A percentile compares a stretch with the other conserved stretches of the same genome.
phyloP scores from a whole-genome alignment of 768 basidiomycete genomes.

The Russula griseocarnosa region DNA sequence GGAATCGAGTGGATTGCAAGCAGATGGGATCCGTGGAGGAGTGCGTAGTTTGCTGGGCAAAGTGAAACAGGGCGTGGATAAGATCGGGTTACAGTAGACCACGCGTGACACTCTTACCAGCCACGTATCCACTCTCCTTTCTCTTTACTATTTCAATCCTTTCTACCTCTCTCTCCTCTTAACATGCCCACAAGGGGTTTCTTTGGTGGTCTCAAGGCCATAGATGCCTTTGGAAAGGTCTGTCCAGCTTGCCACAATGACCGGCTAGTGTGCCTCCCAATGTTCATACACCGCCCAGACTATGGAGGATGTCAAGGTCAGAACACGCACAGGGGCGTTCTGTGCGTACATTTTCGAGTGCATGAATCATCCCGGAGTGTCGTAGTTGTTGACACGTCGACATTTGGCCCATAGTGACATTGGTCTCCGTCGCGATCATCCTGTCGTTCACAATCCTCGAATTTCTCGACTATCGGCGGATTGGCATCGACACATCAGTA shows the following conservation, averaged over 20 bases:
- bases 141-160: conserved; percentile 18
- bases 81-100: conserved; percentile 39
- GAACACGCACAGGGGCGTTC: conserved; percentile 90
- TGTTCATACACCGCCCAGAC: conserved; percentile 51
- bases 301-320: conserved; percentile 98
- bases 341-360: conserved; percentile 47
- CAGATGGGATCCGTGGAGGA: conserved; percentile 87
- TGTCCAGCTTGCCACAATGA: conserved; percentile 25
- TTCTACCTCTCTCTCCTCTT: conserved; percentile 17
- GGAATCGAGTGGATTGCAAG: conserved; percentile 64
- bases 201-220: conserved; percentile 74
- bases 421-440: conserved; percentile 89
- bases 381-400: conserved; percentile 21
- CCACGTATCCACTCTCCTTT: conserved; percentile 1
- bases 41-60: conserved; percentile 84
- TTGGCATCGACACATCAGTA: conserved; percentile 85
- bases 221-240: conserved; percentile 99
- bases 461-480: conserved; percentile 89
- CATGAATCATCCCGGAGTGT: not conserved
- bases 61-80: conserved; percentile 81
- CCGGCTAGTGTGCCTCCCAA: not conserved
- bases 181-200: conserved; percentile 69
- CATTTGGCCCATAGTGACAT: conserved; percentile 62
- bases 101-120: not conserved
- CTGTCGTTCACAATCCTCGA: conserved; percentile 88